phyloP scores from a whole-genome alignment of 1,284 basidiomycete genomes.

The Takashimella tepidaria region DNA sequence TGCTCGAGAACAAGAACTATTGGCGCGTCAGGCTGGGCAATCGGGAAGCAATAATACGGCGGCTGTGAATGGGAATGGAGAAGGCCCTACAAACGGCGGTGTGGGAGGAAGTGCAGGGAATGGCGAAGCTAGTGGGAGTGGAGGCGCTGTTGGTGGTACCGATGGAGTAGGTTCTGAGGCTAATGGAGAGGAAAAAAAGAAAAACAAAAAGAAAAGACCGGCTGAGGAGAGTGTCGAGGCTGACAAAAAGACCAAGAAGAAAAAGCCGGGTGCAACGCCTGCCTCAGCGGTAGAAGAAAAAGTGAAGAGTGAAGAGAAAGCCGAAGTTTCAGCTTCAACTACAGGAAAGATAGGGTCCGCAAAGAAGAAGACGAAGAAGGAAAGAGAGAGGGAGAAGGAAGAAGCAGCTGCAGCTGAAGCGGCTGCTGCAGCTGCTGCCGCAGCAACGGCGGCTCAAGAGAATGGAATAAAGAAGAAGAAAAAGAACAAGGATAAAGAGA shows the following conservation, averaged over 20 bases:
- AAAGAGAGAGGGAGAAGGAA: neutral
- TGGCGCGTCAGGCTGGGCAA: constrained; percentile 9
- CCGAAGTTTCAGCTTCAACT: neutral
- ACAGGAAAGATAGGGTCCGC: neutral
- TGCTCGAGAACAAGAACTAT: constrained; percentile 13
- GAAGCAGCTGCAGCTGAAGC: too few species aligned
- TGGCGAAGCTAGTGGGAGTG: neutral
- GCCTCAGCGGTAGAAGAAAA: neutral
- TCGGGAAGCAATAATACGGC: too few species aligned
- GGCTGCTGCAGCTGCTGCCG: too few species aligned
- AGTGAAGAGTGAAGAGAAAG: neutral
- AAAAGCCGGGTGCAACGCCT: neutral
- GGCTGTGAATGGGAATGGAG: neutral
- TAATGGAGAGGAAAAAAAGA: neutral
- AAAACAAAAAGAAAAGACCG: neutral
- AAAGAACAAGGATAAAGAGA: neutral
- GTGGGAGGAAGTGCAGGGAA: neutral
- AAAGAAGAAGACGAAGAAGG: constrained; percentile 1
- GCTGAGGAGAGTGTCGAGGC: neutral
- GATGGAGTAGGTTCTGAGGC: neutral
- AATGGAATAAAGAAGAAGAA: neutral
- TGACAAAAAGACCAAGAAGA: constrained; percentile 6
- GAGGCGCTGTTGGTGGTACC: neutral
- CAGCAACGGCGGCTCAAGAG: too few species aligned
- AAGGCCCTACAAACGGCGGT: neutral